Evolutionary conservation across 768 basidiomycete species (phyloP), one percentile per base, ranked within the genome.

Genomic region (Strobilomyces echinocephalus): DNA sequence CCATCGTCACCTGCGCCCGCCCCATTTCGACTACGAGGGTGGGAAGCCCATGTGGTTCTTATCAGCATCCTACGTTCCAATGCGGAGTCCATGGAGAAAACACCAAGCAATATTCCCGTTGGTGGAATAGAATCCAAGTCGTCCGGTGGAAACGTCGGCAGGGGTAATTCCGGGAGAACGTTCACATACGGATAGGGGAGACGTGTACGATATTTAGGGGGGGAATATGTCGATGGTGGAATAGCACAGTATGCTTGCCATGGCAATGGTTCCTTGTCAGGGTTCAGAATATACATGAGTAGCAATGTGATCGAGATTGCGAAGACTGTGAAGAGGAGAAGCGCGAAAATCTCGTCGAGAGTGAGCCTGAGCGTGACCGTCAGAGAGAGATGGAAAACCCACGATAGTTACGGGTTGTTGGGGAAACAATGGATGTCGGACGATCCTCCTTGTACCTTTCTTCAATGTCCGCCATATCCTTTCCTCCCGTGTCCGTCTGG

Each of bases 161-260:
- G 69, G 39, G 46, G 33, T 0, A 18, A 21, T n/a, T 60, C 55
- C 9, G 66, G 58, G 43, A 63, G 46, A 20, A 74, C 67, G 68
- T 68, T 72, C 58, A 65, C 61, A 59, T 63, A 72, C 54, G 69
- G 74, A 64, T 65, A 79, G 56, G 62, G 68, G 64, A 74, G 65
- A 20, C 77, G 60, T 8, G 76, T 63, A 50, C 74, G 66, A 55
- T 79, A 61, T 58, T 75, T 72, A 47, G 80, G 72, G 63, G 73
- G 69, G 48, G 74, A 63, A 57, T 77, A 74, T 53, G 75, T 64
- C 15, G 68, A 60, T 45, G 77, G 79, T 5, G 86, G 87, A 50
- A 83, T 77, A 21, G 88, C 82, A 72, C 95, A 98, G 68, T 95
- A 97, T 20, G 87, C 84, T 61, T 93, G 83, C 94, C 94, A 98